These are phyloP conservation scores for Breviolum minutum DNA, from an alignment of 73 alveolate species.

Conservation along the genomic window DNA sequence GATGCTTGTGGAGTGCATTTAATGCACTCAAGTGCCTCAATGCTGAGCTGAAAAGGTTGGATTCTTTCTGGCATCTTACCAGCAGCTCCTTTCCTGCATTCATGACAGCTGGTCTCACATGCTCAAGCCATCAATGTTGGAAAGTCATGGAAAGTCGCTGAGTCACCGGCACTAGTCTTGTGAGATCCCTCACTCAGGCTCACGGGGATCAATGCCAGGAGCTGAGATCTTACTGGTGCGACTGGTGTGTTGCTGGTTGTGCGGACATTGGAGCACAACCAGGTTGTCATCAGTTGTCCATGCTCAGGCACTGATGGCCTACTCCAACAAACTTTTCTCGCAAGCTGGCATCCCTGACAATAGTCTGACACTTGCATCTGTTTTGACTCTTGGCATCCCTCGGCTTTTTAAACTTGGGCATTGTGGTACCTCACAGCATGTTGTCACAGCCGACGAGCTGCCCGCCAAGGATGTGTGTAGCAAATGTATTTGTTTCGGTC, in stretches of 20 bases:
- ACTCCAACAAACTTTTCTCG: conserved; percentile 60
- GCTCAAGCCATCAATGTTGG: no score
- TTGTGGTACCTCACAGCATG: neutral
- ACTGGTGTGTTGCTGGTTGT: neutral
- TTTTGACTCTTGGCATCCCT: conserved; percentile 21
- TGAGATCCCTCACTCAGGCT: conserved; percentile 4
- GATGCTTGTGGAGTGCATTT: no score
- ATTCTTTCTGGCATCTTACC: conserved; percentile 83
- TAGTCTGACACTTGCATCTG: conserved; percentile 79
- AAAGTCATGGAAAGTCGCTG: no score
- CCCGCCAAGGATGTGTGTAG: conserved; percentile 63
- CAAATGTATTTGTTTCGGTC: conserved; percentile 58
- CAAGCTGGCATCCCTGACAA: conserved; percentile 75
- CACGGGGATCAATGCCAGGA: conserved; percentile 56
- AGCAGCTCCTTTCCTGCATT: conserved; percentile 20
- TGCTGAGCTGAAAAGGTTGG: conserved; percentile 35
- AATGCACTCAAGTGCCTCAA: no score
- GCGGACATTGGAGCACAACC: no score
- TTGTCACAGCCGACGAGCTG: neutral
- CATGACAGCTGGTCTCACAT: no score
- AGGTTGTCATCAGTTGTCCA: neutral
- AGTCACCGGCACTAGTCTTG: no score
- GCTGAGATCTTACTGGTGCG: neutral
- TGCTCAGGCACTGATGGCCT: conserved; percentile 76
- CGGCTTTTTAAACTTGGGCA: neutral